Evolutionary conservation across 2,329 filamentous ascomycete genomes (phyloP).

Genomic region (Chrysosporium queenslandicum): DNA sequence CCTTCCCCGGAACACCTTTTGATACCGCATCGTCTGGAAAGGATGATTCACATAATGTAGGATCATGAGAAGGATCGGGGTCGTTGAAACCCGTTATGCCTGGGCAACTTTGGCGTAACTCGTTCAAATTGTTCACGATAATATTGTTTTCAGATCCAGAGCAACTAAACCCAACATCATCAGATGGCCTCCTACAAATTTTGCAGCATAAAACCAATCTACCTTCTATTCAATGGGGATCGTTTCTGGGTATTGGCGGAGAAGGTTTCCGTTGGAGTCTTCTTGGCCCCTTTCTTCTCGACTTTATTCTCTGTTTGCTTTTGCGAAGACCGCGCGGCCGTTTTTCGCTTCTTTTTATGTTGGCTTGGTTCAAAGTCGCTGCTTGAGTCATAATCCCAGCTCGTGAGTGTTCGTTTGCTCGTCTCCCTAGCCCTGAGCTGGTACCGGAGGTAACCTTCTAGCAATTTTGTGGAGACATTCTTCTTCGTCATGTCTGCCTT

Average conservation of each 20-base stretch:
- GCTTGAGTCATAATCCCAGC: background rate
- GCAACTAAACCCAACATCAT: background rate
- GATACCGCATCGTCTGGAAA: background rate
- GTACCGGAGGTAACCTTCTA: background rate
- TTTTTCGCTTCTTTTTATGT: background rate
- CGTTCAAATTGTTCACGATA: background rate
- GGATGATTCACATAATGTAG: background rate
- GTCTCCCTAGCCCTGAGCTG: background rate
- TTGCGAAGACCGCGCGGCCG: background rate
- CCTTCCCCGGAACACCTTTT: background rate
- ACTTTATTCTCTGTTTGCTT: background rate
- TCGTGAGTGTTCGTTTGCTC: background rate
- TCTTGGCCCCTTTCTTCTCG: background rate
- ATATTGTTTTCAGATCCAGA: background rate
- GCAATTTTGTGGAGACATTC: background rate
- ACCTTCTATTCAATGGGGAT: no score
- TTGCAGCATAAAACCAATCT: no score
- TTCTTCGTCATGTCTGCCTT: background rate
- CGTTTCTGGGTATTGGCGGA: no score
- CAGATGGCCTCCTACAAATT: no score
- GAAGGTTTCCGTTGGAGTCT: no score
- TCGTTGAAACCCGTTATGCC: background rate
- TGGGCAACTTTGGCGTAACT: background rate
- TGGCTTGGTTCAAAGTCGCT: background rate
- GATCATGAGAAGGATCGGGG: background rate